phyloP scores from a whole-genome alignment of 2,329 filamentous ascomycete genomes.

The Capronia americana region DNA sequence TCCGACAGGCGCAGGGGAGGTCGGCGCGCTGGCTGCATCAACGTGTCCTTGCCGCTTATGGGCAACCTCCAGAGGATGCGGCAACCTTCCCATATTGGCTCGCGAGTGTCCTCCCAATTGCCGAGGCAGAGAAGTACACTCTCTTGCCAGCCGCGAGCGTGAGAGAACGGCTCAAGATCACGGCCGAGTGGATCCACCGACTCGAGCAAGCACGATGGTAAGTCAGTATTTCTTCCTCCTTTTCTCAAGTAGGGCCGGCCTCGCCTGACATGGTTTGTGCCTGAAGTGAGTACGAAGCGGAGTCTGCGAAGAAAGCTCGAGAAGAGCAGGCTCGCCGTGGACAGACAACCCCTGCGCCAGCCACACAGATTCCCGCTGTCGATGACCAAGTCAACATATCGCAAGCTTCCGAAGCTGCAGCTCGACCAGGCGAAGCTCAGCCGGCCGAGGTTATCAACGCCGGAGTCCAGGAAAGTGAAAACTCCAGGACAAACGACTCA shows the following conservation, averaged over 20 bases:
- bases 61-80: constrained; percentile 76
- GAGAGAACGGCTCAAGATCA: constrained; percentile 80
- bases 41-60: constrained; percentile 75
- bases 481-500: neutral
- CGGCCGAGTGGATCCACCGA: constrained; percentile 76
- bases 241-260: constrained; percentile 25
- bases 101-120: constrained; percentile 77
- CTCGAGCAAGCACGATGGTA: constrained; percentile 73
- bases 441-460: constrained; percentile 1
- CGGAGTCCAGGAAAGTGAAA: constrained; percentile 2
- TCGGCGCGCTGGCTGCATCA: constrained; percentile 78
- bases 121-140: constrained; percentile 78
- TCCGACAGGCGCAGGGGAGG: constrained; percentile 69
- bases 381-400: neutral
- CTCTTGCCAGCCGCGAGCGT: constrained; percentile 77
- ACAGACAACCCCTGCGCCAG: neutral
- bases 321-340: constrained; percentile 13
- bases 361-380: neutral
- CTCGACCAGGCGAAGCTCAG: neutral
- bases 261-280: constrained; percentile 36
- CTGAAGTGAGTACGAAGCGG: constrained; percentile 33
- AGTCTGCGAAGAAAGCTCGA: constrained; percentile 19
- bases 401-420: neutral
- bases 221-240: constrained; percentile 47
- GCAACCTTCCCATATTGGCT: constrained; percentile 89